Conservation (phyloP, 2,329 filamentous ascomycete genomes). For the Colletotrichum sp. region DNA sequence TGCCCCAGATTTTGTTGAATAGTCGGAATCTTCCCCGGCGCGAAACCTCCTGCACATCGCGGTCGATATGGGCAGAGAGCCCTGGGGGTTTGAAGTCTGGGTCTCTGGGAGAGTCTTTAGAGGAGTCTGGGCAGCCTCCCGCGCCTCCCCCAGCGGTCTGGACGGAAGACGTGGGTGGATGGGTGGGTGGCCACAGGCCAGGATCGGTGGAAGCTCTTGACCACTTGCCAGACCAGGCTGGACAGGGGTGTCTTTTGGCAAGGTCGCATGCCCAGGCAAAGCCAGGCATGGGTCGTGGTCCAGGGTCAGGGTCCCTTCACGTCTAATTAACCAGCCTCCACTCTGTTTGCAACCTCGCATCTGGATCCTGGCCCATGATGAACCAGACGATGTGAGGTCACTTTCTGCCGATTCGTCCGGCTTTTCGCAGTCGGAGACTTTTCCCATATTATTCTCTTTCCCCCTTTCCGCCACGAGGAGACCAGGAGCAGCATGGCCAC, state of each 20-base stretch:
- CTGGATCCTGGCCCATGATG: neutral
- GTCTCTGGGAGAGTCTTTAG: neutral
- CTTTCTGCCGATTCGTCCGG: conserved; percentile 19
- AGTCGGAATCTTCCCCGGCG: neutral
- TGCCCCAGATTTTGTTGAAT: neutral
- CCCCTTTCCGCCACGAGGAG: neutral
- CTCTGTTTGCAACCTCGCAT: conserved; percentile 10
- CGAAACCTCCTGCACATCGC: neutral
- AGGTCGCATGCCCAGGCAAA: neutral
- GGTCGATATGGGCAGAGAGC: neutral
- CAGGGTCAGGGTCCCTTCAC: neutral
- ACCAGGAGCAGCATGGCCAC: neutral
- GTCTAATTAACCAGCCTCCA: conserved; percentile 18
- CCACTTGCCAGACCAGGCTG: neutral
- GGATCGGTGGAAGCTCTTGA: neutral
- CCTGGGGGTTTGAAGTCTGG: neutral
- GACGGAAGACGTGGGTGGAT: neutral
- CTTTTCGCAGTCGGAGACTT: conserved; percentile 8
- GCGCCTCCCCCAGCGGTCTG: neutral
- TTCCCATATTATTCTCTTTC: neutral
- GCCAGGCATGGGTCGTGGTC: neutral
- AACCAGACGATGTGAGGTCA: neutral
- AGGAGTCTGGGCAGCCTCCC: neutral
- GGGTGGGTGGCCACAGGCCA: neutral
- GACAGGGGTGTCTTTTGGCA: neutral